Base-by-base conservation (phyloP, 768 basidiomycete species). In the Paxillus ammoniavirescens region DNA sequence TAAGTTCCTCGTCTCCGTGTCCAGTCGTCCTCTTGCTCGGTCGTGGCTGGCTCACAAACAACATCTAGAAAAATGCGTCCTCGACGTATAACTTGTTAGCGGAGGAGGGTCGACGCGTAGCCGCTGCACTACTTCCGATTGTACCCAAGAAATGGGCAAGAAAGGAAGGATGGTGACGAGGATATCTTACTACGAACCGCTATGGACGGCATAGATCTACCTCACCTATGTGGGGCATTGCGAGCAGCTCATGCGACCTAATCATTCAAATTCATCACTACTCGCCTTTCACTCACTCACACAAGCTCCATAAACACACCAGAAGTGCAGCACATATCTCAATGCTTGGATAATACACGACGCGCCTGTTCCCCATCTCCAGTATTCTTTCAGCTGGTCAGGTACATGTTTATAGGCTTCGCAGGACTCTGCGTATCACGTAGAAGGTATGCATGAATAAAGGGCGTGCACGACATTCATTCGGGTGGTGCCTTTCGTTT, bases 81-180 rank as follows among this genome's bases (percentile, higher is more conserved):
- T 88, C 95, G 26, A 98, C 96, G 0, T 99, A 94, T 71, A 98
- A 99, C 69, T 68, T 99, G 21, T 78, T 99, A 43, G 73, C 88
- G 0, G 96, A 99, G 68, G 96, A 99, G 72, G 96, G 96, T 7
- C 78, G 96, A 49, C 85, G 89, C 23, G 92, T 98, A 12, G 91
- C 93, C 38, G 94, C 91, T 13, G 95, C 94, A 2, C 70, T 97
- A n/a, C 75, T 95, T 17, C 93, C 94, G 4, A 59, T 85, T 15
- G 70, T 74, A 7, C 76, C 78, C 41, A 75, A 73, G 33, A 42
- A 69, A n/a, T 89, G 87, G 89, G 67, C 43, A 26, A 60, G 53
- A 69, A 42, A 78, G 41, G 43, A 28, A 28, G 59, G 54, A 4
- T 47, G 28, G 23, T 58, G 36, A 59, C 37, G 15, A 28, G 23